Percentiles rank a stretch among this genome's conserved stretches.
phyloP scores from a whole-genome alignment of 345 rosid species.

The Raphanus sativus region DNA sequence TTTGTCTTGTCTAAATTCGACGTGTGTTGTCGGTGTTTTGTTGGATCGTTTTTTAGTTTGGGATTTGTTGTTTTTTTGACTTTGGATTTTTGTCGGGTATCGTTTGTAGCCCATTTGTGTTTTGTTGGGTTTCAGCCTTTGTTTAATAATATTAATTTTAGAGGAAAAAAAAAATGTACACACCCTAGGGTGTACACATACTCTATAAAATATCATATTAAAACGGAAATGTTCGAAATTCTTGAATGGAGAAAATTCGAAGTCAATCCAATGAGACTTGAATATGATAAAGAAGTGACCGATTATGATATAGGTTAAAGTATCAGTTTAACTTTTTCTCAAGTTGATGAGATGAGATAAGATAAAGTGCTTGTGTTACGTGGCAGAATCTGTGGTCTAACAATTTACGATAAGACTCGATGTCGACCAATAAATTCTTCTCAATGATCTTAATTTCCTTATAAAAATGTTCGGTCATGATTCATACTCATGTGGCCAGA shows the following conservation, averaged over 20 bases:
- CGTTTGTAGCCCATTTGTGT: too few relatives aligned
- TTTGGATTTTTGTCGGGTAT: too few relatives aligned
- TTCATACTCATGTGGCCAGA: neutral
- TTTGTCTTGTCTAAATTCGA: too few relatives aligned
- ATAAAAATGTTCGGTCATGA: neutral
- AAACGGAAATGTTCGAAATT: neutral
- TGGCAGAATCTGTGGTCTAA: slow-evolving; percentile 24
- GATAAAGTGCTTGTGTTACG: slow-evolving; percentile 23
- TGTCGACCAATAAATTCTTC: slow-evolving; percentile 7
- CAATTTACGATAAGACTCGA: slow-evolving; percentile 27
- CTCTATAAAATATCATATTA: neutral
- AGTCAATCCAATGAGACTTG: neutral
- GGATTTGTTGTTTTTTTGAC: too few relatives aligned
- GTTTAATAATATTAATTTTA: too few relatives aligned
- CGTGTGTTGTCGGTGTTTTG: too few relatives aligned
- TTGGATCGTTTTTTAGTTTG: too few relatives aligned
- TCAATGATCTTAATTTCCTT: neutral
- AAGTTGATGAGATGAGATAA: slow-evolving; percentile 33
- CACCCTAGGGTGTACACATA: too few relatives aligned
- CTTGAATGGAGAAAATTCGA: neutral
- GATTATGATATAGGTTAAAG: neutral
- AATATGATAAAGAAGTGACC: neutral
- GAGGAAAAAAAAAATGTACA: too few relatives aligned
- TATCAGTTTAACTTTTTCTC: neutral
- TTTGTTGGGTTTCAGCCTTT: too few relatives aligned